Base-by-base conservation (phyloP, 345 rosid species). In the Barbarea vulgaris region DNA sequence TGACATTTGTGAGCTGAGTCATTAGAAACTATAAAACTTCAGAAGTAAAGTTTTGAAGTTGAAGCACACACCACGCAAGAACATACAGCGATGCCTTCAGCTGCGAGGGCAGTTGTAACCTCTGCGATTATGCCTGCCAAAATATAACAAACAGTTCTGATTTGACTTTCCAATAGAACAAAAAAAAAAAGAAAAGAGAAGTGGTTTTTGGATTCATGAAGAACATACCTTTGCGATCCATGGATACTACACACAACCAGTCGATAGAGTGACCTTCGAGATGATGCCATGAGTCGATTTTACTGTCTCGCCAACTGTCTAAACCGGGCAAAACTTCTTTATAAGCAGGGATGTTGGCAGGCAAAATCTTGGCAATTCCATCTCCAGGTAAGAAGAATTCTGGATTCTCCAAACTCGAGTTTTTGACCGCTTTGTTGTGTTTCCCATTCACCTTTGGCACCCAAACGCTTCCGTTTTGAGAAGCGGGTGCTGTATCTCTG, bases 271-370 rank as follows among this genome's bases (percentile, higher is more conserved):
- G 97, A 66, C 96, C 97, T 79, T 90, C 97, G 47, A 81, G 86
- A 86, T 84, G 91, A 80, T 95, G 97, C 99, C 99, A 95, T 51
- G 88, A 62, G 34, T 89, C 89, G 79, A 95, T 83, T 82, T 89
- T 95, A 87, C 89, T 83, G 57, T 89, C 85, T 77, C 83, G 93
- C 99, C 99, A 95, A 81, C 89, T 84, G 67, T 90, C 91, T 54
- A 90, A 80, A 48, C 96, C 90, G 17, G 93, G 97, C 84, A 89
- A 82, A 55, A 95, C 96, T 76, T 95, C 97, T 78, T 85, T 83
- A 77, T 83, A 84, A 31, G 81, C 73, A 25, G 91, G 92, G 64
- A 89, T 78, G 63, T 84, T 90, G 44, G 96, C 89, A 74, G 85
- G 88, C 6, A 86, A 80, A 67, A 87, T 69, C 70, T 80, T 79